Evolutionary conservation across 371 early-diverging fungal species (phyloP).

Genomic region (Syncephalastrum racemosum): DNA sequence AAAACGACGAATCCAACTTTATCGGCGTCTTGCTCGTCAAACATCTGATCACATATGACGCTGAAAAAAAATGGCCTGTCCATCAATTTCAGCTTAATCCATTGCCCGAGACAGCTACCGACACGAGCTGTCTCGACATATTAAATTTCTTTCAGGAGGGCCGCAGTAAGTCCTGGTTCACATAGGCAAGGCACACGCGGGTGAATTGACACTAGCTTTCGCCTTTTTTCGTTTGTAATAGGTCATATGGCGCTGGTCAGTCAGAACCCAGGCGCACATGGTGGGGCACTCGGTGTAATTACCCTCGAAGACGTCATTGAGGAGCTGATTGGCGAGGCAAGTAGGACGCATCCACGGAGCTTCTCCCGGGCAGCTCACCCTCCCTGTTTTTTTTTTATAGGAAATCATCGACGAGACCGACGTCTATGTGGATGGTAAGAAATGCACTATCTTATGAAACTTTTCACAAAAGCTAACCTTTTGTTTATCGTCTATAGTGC

Average conservation of each 20-base stretch:
- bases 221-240: slow-evolving; percentile 1
- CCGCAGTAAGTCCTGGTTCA: slow-evolving; percentile 47
- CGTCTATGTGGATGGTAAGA: slow-evolving; percentile 78
- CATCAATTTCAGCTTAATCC: slow-evolving; percentile 66
- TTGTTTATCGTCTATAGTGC: slow-evolving; percentile 3
- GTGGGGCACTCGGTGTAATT: slow-evolving; percentile 81
- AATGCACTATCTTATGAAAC: too few species aligned
- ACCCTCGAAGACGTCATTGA: slow-evolving; percentile 98
- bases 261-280: slow-evolving; percentile 49
- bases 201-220: not conserved
- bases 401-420: slow-evolving; percentile 96
- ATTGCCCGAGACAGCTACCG: slow-evolving; percentile 72
- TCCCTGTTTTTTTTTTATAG: slow-evolving; percentile 20
- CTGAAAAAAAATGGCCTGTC: slow-evolving; percentile 77
- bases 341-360: too few species aligned
- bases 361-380: too few species aligned
- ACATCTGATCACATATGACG: slow-evolving; percentile 82
- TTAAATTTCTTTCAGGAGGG: slow-evolving; percentile 94
- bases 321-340: slow-evolving; percentile 85
- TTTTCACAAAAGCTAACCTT: not conserved
- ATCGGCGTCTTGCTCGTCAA: slow-evolving; percentile 94
- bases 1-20: slow-evolving; percentile 63
- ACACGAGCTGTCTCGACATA: slow-evolving; percentile 85
- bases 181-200: not conserved
- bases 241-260: slow-evolving; percentile 78